These are phyloP conservation scores for Talaromyces amestolkiae DNA, from an alignment of 2,329 filamentous ascomycete species.

Conservation along the genomic window DNA sequence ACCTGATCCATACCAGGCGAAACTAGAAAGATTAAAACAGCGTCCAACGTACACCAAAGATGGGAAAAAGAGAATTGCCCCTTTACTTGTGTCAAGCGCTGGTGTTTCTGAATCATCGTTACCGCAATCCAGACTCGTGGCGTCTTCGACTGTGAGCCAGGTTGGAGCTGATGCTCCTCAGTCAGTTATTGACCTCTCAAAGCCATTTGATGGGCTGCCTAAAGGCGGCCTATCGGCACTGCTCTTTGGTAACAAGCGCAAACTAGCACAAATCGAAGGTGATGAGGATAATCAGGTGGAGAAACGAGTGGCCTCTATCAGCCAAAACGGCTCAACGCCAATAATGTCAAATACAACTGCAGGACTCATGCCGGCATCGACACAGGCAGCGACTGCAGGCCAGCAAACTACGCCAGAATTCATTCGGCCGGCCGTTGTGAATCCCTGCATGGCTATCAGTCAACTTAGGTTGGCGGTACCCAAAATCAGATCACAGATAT, in stretches of 20 bases:
- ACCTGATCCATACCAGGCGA: slow-evolving; percentile 56
- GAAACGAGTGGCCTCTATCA: slow-evolving; percentile 59
- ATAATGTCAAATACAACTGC: slow-evolving; percentile 75
- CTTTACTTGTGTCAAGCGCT: slow-evolving; percentile 85
- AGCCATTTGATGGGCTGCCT: slow-evolving; percentile 88
- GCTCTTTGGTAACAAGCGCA: slow-evolving; percentile 90
- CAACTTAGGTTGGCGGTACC: slow-evolving; percentile 86
- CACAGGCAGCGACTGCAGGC: slow-evolving; percentile 59
- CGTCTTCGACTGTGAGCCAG: slow-evolving; percentile 64
- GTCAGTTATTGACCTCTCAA: slow-evolving; percentile 82
- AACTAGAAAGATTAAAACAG: slow-evolving; percentile 74
- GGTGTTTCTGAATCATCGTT: slow-evolving; percentile 83
- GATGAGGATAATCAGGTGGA: slow-evolving; percentile 67
- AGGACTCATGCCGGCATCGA: slow-evolving; percentile 72
- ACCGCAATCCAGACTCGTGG: slow-evolving; percentile 83
- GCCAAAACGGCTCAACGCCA: slow-evolving; percentile 66
- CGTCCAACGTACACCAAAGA: slow-evolving; percentile 94
- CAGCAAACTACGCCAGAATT: slow-evolving; percentile 74
- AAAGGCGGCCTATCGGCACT: slow-evolving; percentile 83
- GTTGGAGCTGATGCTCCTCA: slow-evolving; percentile 71
- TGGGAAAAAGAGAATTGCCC: slow-evolving; percentile 92
- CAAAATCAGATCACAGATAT: slow-evolving; percentile 76
- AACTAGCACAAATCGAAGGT: slow-evolving; percentile 68
- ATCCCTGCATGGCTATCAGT: slow-evolving; percentile 74
- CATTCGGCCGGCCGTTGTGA: slow-evolving; percentile 81